Base-by-base conservation (phyloP, 2,329 filamentous ascomycete species). In the Fusarium nygamai region DNA sequence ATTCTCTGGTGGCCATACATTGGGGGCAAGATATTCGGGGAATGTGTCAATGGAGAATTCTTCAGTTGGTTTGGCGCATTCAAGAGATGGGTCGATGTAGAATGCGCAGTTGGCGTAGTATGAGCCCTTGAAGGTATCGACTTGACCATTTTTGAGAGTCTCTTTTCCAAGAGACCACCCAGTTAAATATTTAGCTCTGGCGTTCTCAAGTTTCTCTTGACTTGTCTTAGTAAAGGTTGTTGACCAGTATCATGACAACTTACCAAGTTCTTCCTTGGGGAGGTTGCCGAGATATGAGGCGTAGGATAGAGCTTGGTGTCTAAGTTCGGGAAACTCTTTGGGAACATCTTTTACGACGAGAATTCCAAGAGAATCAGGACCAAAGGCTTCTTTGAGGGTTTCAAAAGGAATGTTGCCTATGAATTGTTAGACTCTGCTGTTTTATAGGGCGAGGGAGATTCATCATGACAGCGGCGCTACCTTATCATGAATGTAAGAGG, bases 261-360 rank as follows among this genome's bases (percentile, higher is more conserved):
- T 84, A 94, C 93, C 90, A 34, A 98, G 88, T 76, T 95, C 90
- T 20, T 89, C 83, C 33, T 88, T 83, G 10, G 94, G 89, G 9
- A 98, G 87, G 73, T 95, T 95, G 39, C 94, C 96, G 44, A 98
- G 90, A 80, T 97, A 96, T 1, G 94, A 97, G 8, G 95, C 91
- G 81, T 96, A 96, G 1, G 94, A 96, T 12, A 99, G 88, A 5
- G 97, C 88, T 68, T 89, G 89, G 67, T 89, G 89, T 69, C 96
- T 90, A 48, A 98, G 85, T n/a, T 88, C 83, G 20, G 88, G 83
- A 78, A 97, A 99, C 60, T 90, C 86, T 11, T 87, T 72, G 0
- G 95, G 94, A 0, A 98, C 89, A 80, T 95, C 94, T 80, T 93
- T 94, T 54, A 99, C 95, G n/a, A 98, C 86, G 63, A 99, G 92